Evolutionary conservation across 257 asterid species (phyloP), one percentile per base, ranked within the genome.

Genomic region (Petunia secreta): DNA sequence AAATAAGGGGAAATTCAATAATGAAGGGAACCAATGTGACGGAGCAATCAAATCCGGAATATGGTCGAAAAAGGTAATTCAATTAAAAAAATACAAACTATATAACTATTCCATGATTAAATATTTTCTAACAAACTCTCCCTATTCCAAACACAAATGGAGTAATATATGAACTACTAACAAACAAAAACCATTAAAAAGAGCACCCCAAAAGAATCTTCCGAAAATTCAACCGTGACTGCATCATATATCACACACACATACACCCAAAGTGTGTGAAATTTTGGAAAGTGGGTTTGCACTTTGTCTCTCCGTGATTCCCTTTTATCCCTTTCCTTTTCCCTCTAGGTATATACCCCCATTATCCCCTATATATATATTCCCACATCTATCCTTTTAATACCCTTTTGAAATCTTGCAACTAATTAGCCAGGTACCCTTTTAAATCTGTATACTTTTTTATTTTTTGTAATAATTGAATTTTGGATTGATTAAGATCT

Each of bases 351-450:
- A 71, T 71, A 71, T 71, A 25, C 44, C 58, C 40, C 25, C 3
- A 46, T 2, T 1, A 43, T 68, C 8, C 8, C 55, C 57, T 68
- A 16, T 43, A 68, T 43, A 68, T 4, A 68, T 0, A 8, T 52
- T 14, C 16, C 58, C 55, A 44, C 10, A 52, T 52, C 43, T 0
- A 71, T 48, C 25, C 10, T 71, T 34, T 38, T 71, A 46, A 10
- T 71, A 71, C 77, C 43, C 60, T 71, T 48, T 48, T 48, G 60
- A 71, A 48, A 10, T 71, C 77, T 71, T 6, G 10, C 57, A 55
- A 16, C 3, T 25, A 55, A 71, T 71, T 71, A 46, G 11, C 3
- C 11, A 71, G 77, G 77, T 71, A 48, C 4, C 55, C 58, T 41
- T n/a, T 46, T 39, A 37, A 71, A 58, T 58, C 37, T 10, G n/a